Evolutionary conservation across 805 yeast species (phyloP).

Genomic region (Starmerella asiatica): DNA sequence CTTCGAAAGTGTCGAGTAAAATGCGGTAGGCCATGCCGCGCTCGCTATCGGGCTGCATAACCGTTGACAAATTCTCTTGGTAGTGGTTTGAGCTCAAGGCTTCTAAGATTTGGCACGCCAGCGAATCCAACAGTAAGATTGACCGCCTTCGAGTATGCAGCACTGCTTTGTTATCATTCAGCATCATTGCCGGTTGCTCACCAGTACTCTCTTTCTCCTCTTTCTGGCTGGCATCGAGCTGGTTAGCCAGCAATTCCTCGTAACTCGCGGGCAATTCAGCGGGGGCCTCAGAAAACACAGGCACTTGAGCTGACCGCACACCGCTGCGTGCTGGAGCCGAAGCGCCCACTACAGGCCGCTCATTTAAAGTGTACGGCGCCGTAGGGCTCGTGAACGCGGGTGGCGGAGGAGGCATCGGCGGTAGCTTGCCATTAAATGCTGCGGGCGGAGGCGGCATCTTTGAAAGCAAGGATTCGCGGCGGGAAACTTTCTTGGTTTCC

Average conservation of each 20-base stretch:
- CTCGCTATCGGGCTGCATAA: constrained; percentile 52
- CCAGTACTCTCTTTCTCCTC: neutral
- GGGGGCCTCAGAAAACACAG: neutral
- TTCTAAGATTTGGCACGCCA: constrained; percentile 67
- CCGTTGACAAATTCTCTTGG: constrained; percentile 58
- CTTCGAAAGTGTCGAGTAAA: constrained; percentile 62
- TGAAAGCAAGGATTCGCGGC: neutral
- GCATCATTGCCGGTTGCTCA: neutral
- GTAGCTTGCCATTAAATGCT: constrained; percentile 7
- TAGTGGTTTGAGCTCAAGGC: constrained; percentile 53
- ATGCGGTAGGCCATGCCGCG: constrained; percentile 48
- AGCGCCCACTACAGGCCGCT: neutral
- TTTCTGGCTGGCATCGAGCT: constrained; percentile 9
- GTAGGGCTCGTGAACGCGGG: constrained; percentile 16
- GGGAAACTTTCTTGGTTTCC: neutral
- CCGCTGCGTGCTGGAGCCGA: no score
- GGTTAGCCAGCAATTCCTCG: constrained; percentile 11
- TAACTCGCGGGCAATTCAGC: constrained; percentile 8
- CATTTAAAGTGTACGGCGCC: constrained; percentile 6
- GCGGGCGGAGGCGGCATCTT: constrained; percentile 16
- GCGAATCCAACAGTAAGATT: constrained; percentile 63
- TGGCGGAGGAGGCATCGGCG: constrained; percentile 20
- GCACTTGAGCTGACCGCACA: neutral
- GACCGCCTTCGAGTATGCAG: constrained; percentile 16
- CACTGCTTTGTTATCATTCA: constrained; percentile 13